Base-by-base conservation (phyloP, 371 early-diverging fungal genomes). In the Mortierella sp. region DNA sequence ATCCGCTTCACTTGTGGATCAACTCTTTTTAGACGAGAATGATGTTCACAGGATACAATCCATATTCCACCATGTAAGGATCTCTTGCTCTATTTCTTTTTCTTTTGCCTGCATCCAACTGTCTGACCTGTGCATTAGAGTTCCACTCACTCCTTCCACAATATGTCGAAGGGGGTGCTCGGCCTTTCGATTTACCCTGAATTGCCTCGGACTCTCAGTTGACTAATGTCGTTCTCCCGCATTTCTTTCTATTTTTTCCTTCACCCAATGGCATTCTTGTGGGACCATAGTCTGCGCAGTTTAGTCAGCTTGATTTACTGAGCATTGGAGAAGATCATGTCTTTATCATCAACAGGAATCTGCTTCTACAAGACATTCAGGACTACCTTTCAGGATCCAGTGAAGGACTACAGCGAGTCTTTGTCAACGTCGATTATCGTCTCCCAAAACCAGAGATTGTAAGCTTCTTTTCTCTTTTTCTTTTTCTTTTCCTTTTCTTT, bases 51-150 rank as follows among this genome's bases (percentile, higher is more conserved):
- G 74, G 7, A 60, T 74, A 16, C 62, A 74, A 43, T 74, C 74
- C 51, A 25, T 74, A 18, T 68, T 74, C 44, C 74, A 74, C n/a
- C 74, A 74, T 30, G 74, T 64, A 74, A 55, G 70, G 44, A 25
- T 57, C n/a, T 9, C 3, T 37, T 57, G 28, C 50, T 14, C 50
- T 14, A 21, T 14, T 21, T 50, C 50, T 46, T 46, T 12, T 46
- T 46, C 46, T 46, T 46, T 16, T 12, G 12, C 16, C 12, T 16
- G 9, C 46, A 46, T 16, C 46, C 46, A 46, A 9, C 16, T 16
- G 46, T 46, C 46, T 46, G 46, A 9, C 46, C 46, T 16, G 50
- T 50, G n/a, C 50, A 5, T 21, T 14, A 5, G 21, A 4, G 16
- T 50, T 50, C 50, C 50, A 4, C 50, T 14, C 14, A n/a, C 50